Evolutionary conservation across 306 rosid genomes (phyloP), one percentile per base, ranked within the genome.

Genomic region (Quercus gilva): DNA sequence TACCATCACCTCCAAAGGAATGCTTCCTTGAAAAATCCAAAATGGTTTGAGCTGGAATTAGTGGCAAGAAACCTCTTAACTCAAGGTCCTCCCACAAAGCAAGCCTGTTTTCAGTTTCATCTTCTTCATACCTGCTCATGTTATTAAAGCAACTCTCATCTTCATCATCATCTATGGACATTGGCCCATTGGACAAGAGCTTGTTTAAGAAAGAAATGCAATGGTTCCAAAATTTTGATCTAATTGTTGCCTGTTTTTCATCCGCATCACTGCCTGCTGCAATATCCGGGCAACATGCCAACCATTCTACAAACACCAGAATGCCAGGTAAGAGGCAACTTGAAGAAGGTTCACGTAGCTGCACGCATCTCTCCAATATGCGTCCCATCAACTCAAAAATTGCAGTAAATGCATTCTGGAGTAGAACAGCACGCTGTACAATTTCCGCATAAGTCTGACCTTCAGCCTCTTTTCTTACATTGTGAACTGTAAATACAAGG

Each of bases 81-180:
- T 95, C 98, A 79, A 91, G 74, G 89, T 95, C 99, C 84, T 95
- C 99, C 96, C 92, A 89, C 81, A 95, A 84, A 84, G 99, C 98
- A 88, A 89, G 89, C 56, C 93, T 85, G 61, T 91, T 93, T 79
- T 91, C 97, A 76, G 99, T 93, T 83, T 91, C 94, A 18, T 93
- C 99, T 79, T 93, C 99, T 79, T 92, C 97, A 81, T 93, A 93
- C 83, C 83, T 88, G 85, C 94, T 90, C 92, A 89, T 86, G 85
- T 91, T 91, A 84, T 82, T 87, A 86, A 95, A 95, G 88, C 96
- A 95, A 31, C 90, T 84, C 37, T 91, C 95, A 76, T 90, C 99
- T 80, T 86, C 99, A 69, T 90, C 86, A 33, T 86, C 97, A 31
- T 85, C 97, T 51, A 86, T 28, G 69, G 84, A 81, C 83, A 82